Evolutionary conservation across 2,329 filamentous ascomycete genomes (phyloP), one percentile per base, ranked within the genome.

Genomic region (Dothideomycetes sp.): DNA sequence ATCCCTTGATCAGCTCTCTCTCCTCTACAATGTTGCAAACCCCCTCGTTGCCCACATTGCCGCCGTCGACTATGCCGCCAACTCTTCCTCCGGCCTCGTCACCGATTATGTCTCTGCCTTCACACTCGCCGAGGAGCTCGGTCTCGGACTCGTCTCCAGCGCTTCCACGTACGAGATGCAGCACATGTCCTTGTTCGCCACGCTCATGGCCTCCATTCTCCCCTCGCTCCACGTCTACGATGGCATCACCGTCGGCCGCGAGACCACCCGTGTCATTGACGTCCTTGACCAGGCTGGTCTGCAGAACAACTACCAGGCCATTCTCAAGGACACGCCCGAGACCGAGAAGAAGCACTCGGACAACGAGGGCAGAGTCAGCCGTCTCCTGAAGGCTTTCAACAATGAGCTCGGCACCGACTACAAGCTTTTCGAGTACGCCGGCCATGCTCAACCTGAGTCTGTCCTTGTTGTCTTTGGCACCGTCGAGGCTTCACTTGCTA

Each of bases 401-500:
- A 77, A 78, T 46, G 87, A 96, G 66, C 78, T 98, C 17, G 91
- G 89, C 43, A 96, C 91, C 33, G 79, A 89, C 49, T 98, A 98
- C 60, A 75, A 81, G 53, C 77, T 86, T 5, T 98, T 96, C 52
- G 91, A 98, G 65, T 98, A 98, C 66, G 75, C 81, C 53, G 91
- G 91, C 17, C 86, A 96, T 57, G 68, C 75, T 36, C 68, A 77
- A 32, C 77, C 91, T 3, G 83, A 89, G 48, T 78, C 79, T 8
- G 86, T 98, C 12, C 68, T 96, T 24, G 87, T 96, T 19, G 84
- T 86, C 33, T 95, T 98, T 52, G 91, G 91, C 50, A 94, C 86
- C 44, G 77, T 88, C 4, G 91, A 98, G 67, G 78, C 84, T 11
- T 87, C 91, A 52, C 68, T 96, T 45, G 79, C 86, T 42, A 79